Evolutionary conservation across 2,329 filamentous ascomycete genomes (phyloP), one percentile per base, ranked within the genome.

Genomic region (Colletotrichum spinosum): DNA sequence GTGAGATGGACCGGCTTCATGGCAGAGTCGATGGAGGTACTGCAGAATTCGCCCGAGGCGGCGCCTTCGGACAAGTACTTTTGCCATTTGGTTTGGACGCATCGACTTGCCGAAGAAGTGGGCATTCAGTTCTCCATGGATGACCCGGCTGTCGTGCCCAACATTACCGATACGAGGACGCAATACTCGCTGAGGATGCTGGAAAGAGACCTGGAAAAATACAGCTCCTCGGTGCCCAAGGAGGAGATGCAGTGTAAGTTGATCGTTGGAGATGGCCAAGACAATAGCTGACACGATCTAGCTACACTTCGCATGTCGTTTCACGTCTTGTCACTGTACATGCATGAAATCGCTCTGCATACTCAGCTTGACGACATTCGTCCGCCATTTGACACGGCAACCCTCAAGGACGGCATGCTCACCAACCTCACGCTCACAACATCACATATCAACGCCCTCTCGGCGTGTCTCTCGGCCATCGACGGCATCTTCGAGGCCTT

Each of bases 311-410:
- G 80, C 15, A 84, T 93, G 69, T 86, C 86, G 66, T 88, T 92
- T 69, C 81, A 89, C 68, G 84, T 90, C 2, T 74, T 92, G 41
- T 90, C 84, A 67, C 79, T 94, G 3, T 93, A 92, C 73, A 89
- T 94, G 80, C 90, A 94, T 74, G 92, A 94, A 75, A 87, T 92
- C 58, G 88, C 87, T 3, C 86, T 94, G 68, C 89, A 92, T 68
- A 81, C 86, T 8, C 88, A 91, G 60, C 83, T 85, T 65, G 81
- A 80, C 17, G 86, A 88, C 34, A 84, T 86, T 70, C 78, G 72
- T 65, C 79, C 79, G 17, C 80, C 81, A 8, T 80, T 81, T 71
- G 81, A 79, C 72, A 77, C 80, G n/a, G 80, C 81, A 8, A 75
- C 79, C 50, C 72, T 84, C 37, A 77, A 79, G 25, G 77, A 81